Percentiles rank a stretch among this genome's conserved stretches.
Conservation (phyloP, 805 yeast species). For the Candida oleophila region DNA sequence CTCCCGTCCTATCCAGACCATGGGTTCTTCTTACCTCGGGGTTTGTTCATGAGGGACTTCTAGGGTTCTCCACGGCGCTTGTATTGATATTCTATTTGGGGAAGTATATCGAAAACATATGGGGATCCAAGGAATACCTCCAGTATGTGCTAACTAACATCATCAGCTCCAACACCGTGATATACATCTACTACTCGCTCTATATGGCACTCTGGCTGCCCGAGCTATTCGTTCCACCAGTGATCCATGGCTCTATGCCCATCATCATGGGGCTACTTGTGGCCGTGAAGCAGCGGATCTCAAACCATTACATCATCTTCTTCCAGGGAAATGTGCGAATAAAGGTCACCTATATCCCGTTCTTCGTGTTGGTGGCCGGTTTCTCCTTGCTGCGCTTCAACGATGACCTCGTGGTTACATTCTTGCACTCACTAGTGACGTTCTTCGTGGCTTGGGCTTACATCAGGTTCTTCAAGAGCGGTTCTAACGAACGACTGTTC, state of each 20-base stretch:
- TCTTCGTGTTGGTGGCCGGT: slow-evolving; percentile 22
- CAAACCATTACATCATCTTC: slow-evolving; percentile 55
- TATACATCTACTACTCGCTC: slow-evolving; percentile 26
- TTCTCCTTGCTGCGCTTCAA: slow-evolving; percentile 22
- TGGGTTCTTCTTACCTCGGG: slow-evolving; percentile 52
- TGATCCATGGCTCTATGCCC: slow-evolving; percentile 54
- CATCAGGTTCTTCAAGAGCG: slow-evolving; percentile 38
- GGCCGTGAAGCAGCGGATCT: slow-evolving; percentile 63
- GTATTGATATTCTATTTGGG: slow-evolving; percentile 52
- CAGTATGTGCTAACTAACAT: slow-evolving; percentile 44
- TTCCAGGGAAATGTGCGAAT: slow-evolving; percentile 47
- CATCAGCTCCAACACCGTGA: slow-evolving; percentile 31
- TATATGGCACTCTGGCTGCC: slow-evolving; percentile 7
- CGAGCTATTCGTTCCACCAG: slow-evolving; percentile 28
- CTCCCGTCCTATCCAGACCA: slow-evolving; percentile 40
- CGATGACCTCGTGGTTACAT: slow-evolving; percentile 27
- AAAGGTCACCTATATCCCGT: slow-evolving; percentile 41
- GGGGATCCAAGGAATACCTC: slow-evolving; percentile 57
- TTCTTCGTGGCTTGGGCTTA: slow-evolving; percentile 39
- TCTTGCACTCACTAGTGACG: slow-evolving; percentile 25
- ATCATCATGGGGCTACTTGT: slow-evolving; percentile 59
- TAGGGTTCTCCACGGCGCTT: slow-evolving; percentile 37
- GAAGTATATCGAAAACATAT: slow-evolving; percentile 60
- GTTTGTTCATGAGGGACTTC: slow-evolving; percentile 45
- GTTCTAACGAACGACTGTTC: slow-evolving; percentile 44